Evolutionary conservation across 2,329 filamentous ascomycete genomes (phyloP), one percentile per base, ranked within the genome.

Genomic region (Metarhizium anisopliae): DNA sequence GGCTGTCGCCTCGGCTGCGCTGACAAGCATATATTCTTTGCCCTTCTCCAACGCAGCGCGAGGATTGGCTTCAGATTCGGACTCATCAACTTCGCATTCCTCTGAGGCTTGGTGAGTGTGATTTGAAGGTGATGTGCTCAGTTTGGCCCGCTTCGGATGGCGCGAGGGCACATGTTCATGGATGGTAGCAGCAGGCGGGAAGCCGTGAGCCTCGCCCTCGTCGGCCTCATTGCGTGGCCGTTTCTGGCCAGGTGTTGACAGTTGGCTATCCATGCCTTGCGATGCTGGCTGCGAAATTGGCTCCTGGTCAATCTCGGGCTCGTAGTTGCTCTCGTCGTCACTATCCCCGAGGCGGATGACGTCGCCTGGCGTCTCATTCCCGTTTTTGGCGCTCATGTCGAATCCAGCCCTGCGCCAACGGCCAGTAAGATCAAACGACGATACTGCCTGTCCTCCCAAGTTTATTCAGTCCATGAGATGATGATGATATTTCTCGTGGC

Each of bases 1-100:
- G 25, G 14, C 11, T 49, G 38, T 25, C 35, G 53, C 35, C 51
- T 30, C 14, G 18, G 38, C 36, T 51, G 30, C 14, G 11, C 6
- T 42, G 10, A n/a, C 47, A 18, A 6, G 16, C n/a, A 29, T n/a
- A 16, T 13, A 32, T 11, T n/a, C 42, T 52, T 52, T 58, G 50
- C 54, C 56, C 30, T n/a, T 42, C 40, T 58, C 56, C 18, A 58
- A 47, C 25, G 51, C 56, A 49, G 51, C 51, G 35, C 56, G 54
- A n/a, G 56, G 56, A 32, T 58, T 58, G 4, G 42, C 5, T 11
- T 56, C 56, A 25, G 45, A 54, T 11, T 55, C 56, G 10, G 56
- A 60, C 43, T 68, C 65, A 29, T 66, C 67, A 52, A 68, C 62
- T 59, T 72, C 67, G 25, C 68, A 69, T 56, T 71, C 70, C 54